A percentile compares a stretch with the other conserved stretches of the same genome.
phyloP scores from a whole-genome alignment of 306 rosid genomes.

The Cucurbita moschata region DNA sequence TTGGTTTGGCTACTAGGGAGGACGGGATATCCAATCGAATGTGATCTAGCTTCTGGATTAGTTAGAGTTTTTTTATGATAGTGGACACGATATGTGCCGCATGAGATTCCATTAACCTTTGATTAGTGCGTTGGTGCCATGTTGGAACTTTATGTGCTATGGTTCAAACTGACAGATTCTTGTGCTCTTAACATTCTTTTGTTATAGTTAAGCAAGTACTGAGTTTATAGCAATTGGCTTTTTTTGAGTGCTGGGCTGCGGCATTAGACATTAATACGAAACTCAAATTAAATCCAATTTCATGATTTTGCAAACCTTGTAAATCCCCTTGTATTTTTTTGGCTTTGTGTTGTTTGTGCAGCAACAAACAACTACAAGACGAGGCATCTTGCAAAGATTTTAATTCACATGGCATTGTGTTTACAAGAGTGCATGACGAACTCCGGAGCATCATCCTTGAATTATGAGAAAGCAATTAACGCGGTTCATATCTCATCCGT shows the following conservation, averaged over 20 bases:
- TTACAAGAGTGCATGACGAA: conserved; percentile 66
- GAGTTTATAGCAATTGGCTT: not conserved
- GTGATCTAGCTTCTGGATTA: not conserved
- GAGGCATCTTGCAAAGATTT: conserved; percentile 85
- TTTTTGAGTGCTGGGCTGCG: not conserved
- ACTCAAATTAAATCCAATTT: not conserved
- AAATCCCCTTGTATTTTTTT: not conserved
- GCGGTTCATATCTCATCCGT: conserved; percentile 69
- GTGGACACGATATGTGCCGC: conserved; percentile 1
- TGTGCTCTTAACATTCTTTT: not conserved
- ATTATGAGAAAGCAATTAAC: conserved; percentile 66
- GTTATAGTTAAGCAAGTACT: not conserved
- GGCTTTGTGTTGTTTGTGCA: conserved; percentile 20
- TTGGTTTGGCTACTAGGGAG: not conserved
- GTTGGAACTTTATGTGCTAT: conserved; percentile 2
- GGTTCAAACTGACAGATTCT: not conserved
- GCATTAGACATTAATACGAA: not conserved
- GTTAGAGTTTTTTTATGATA: not conserved
- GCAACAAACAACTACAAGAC: conserved; percentile 63
- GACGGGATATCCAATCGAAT: not conserved
- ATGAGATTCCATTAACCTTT: not conserved
- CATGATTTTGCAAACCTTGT: not conserved
- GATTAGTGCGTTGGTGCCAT: conserved; percentile 1
- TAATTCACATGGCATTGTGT: conserved; percentile 70
- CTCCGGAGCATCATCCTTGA: conserved; percentile 41